Evolutionary conservation across 2,329 filamentous ascomycete species (phyloP).

Genomic region (Colletotrichum abscissum): DNA sequence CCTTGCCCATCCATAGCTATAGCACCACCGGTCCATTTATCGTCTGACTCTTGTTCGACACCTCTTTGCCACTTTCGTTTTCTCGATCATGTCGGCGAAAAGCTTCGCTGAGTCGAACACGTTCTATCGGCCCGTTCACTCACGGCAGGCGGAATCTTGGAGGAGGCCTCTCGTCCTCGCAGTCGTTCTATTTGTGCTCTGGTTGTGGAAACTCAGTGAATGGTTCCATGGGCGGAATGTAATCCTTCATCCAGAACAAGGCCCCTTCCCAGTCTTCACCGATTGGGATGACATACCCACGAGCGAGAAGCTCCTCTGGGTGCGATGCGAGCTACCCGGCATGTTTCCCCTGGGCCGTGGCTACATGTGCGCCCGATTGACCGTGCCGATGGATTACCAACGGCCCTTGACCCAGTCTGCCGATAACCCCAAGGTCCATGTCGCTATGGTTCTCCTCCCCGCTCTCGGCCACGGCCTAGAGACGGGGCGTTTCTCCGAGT

Average conservation of each 20-base stretch:
- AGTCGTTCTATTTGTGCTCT: conserved; percentile 16
- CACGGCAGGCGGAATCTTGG: conserved; percentile 8
- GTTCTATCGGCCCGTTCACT: not conserved
- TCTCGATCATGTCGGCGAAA: conserved; percentile 23
- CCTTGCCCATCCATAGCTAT: not conserved
- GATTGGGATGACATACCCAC: conserved; percentile 51
- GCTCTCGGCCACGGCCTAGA: conserved; percentile 44
- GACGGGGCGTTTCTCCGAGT: conserved; percentile 46
- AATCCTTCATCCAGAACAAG: not conserved
- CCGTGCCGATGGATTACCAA: conserved; percentile 59
- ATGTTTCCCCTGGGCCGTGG: conserved; percentile 20
- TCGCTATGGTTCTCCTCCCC: conserved; percentile 49
- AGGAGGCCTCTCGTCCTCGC: conserved; percentile 19
- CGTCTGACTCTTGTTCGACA: not conserved
- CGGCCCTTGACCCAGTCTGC: conserved; percentile 50
- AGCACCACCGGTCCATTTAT: not conserved
- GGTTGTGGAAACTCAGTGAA: conserved; percentile 19
- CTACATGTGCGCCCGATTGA: conserved; percentile 55
- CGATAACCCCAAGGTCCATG: conserved; percentile 48
- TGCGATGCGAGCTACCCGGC: conserved; percentile 51
- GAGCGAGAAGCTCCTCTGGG: conserved; percentile 57
- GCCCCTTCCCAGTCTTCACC: conserved; percentile 17
- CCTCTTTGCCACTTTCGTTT: not conserved
- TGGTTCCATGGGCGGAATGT: conserved; percentile 9
- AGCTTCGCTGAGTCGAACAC: conserved; percentile 27